Percentiles rank a stretch among this genome's conserved stretches.
These are phyloP conservation scores for Verticillium zaregamsianum DNA, from an alignment of 2,329 filamentous ascomycete species.

Conservation along the genomic window DNA sequence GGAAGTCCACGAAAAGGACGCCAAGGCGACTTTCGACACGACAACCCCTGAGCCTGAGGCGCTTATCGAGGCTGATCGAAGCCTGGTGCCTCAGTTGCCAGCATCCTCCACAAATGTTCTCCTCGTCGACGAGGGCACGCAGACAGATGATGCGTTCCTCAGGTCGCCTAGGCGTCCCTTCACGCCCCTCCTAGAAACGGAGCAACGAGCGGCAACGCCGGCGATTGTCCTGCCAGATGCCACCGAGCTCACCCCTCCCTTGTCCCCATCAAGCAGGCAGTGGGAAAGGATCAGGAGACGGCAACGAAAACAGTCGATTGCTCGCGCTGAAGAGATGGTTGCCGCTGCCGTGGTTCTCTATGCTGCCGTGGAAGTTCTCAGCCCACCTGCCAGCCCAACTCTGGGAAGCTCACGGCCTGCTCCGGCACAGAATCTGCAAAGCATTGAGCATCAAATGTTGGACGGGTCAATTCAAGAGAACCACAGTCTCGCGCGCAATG, in stretches of 20 bases:
- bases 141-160: conserved; percentile 11
- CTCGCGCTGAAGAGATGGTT: conserved; percentile 46
- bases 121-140: conserved; percentile 17
- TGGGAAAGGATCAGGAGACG: conserved; percentile 39
- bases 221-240: conserved; percentile 41
- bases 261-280: conserved; percentile 32
- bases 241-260: conserved; percentile 21
- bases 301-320: conserved; percentile 39
- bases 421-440: not conserved
- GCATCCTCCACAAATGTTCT: conserved; percentile 2
- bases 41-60: not conserved
- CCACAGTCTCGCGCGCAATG: not conserved
- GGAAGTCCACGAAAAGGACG: not conserved
- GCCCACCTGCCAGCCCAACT: conserved; percentile 31
- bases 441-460: not conserved
- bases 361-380: conserved; percentile 44
- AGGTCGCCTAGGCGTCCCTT: not conserved
- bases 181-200: conserved; percentile 17
- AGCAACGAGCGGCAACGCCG: conserved; percentile 42
- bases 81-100: not conserved
- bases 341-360: conserved; percentile 52
- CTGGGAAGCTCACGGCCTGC: conserved; percentile 2
- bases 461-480: conserved; percentile 20
- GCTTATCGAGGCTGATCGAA: not conserved
- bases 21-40: not conserved